Conservation (phyloP, 441 rosid species). For the Brassica balearica region DNA sequence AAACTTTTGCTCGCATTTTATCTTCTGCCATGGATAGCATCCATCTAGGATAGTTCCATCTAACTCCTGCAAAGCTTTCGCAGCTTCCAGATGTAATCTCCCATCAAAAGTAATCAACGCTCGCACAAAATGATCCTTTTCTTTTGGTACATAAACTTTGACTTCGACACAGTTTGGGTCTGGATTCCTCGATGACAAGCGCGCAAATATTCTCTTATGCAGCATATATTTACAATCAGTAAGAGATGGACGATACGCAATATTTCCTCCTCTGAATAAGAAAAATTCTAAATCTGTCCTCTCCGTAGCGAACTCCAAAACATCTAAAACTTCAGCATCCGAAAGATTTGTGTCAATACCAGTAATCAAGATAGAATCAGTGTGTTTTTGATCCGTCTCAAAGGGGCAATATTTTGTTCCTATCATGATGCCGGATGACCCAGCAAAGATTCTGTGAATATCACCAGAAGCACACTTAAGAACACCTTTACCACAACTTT, state of each 20-base stretch:
- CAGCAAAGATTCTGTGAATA: slow-evolving; percentile 45
- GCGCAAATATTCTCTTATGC: slow-evolving; percentile 57
- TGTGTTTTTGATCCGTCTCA: slow-evolving; percentile 40
- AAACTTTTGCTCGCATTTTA: slow-evolving; percentile 69
- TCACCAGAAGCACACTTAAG: slow-evolving; percentile 51
- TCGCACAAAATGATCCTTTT: slow-evolving; percentile 49
- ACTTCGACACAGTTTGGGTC: slow-evolving; percentile 55
- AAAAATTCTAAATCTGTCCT: slow-evolving; percentile 55
- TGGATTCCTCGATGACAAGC: slow-evolving; percentile 60
- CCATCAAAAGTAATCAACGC: slow-evolving; percentile 73
- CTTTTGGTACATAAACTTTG: slow-evolving; percentile 59
- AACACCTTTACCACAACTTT: slow-evolving; percentile 51
- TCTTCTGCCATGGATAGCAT: slow-evolving; percentile 71
- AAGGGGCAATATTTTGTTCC: slow-evolving; percentile 47
- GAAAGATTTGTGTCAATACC: slow-evolving; percentile 59
- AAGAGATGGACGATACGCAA: slow-evolving; percentile 51
- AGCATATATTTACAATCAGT: slow-evolving; percentile 59
- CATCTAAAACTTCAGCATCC: slow-evolving; percentile 60
- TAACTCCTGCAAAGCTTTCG: slow-evolving; percentile 76
- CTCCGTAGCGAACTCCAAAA: slow-evolving; percentile 45
- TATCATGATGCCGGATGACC: slow-evolving; percentile 49
- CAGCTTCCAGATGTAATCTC: slow-evolving; percentile 80
- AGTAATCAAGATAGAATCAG: slow-evolving; percentile 46
- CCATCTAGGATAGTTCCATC: slow-evolving; percentile 69
- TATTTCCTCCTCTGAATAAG: slow-evolving; percentile 50